phyloP scores from a whole-genome alignment of 2,329 filamentous ascomycete species.

The Colletotrichum musicola region DNA sequence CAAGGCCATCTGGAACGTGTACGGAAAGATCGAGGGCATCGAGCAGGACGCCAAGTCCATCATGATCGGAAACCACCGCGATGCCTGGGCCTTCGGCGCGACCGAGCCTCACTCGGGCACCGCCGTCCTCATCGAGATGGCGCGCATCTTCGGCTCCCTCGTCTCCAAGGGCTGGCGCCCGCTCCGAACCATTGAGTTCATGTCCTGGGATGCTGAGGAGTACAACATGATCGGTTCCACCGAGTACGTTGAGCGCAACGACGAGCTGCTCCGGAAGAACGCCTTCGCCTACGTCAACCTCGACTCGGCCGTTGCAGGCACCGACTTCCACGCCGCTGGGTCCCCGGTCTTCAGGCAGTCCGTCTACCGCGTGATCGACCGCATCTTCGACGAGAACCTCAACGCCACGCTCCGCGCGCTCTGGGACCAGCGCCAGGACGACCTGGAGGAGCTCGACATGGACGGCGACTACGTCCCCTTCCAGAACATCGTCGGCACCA shows the following conservation, averaged over 20 bases:
- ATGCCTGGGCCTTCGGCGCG: slow-evolving; percentile 91
- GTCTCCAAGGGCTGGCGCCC: slow-evolving; percentile 86
- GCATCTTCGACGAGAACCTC: slow-evolving; percentile 77
- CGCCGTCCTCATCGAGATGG: slow-evolving; percentile 90
- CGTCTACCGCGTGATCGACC: slow-evolving; percentile 78
- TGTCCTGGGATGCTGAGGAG: slow-evolving; percentile 94
- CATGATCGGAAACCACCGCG: slow-evolving; percentile 92
- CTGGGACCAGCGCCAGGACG: slow-evolving; percentile 75
- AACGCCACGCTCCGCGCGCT: slow-evolving; percentile 80
- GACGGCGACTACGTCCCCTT: slow-evolving; percentile 90
- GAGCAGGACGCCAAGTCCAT: slow-evolving; percentile 88
- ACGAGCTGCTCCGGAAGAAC: slow-evolving; percentile 78
- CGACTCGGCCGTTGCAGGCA: slow-evolving; percentile 83
- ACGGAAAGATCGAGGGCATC: slow-evolving; percentile 85
- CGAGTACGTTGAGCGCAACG: slow-evolving; percentile 90
- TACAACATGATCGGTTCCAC: slow-evolving; percentile 96
- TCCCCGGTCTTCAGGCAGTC: slow-evolving; percentile 84
- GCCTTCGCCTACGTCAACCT: slow-evolving; percentile 93
- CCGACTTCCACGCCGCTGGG: slow-evolving; percentile 80
- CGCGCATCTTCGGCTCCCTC: slow-evolving; percentile 85
- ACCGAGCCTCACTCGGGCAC: slow-evolving; percentile 89
- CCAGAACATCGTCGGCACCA: slow-evolving; percentile 89
- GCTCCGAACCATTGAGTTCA: slow-evolving; percentile 94
- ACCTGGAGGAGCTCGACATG: slow-evolving; percentile 76
- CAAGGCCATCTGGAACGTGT: slow-evolving; percentile 92